Conservation (phyloP, 2,329 filamentous ascomycete species). For the Elsinoe australis region DNA sequence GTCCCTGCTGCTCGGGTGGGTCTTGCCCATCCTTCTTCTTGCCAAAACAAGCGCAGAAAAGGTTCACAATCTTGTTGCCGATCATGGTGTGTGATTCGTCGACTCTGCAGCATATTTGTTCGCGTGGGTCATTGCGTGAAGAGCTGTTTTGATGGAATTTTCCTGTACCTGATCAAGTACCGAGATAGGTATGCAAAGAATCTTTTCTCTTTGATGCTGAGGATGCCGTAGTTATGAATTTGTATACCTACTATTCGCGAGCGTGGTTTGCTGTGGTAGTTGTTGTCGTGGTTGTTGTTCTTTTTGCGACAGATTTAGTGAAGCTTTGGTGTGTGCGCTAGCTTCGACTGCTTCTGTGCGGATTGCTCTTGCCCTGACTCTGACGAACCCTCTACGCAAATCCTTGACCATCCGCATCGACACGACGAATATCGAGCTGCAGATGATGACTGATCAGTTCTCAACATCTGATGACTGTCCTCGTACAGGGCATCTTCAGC, state of each 20-base stretch:
- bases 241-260: conserved; percentile 1
- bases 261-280: conserved; percentile 7
- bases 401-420: not conserved
- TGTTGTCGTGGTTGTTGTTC: not conserved
- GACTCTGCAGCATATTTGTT: not conserved
- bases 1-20: conserved; percentile 7
- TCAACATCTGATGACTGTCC: no score
- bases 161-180: not conserved
- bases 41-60: conserved; percentile 12
- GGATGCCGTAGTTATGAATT: not conserved
- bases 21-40: conserved; percentile 10
- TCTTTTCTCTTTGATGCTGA: not conserved
- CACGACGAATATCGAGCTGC: no score
- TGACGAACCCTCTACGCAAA: not conserved
- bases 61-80: conserved; percentile 6
- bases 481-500: no score
- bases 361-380: conserved; percentile 12
- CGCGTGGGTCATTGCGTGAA: not conserved
- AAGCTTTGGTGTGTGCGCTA: conserved; percentile 2
- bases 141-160: not conserved
- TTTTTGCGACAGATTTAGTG: not conserved
- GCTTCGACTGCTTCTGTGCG: not conserved
- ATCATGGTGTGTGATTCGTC: conserved; percentile 11
- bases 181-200: not conserved
- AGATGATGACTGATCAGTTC: no score